Percentiles rank a stretch among this genome's conserved stretches.
These are phyloP conservation scores for Sarocladiaceae sp. DNA, from an alignment of 2,329 filamentous ascomycete genomes.

Conservation along the genomic window DNA sequence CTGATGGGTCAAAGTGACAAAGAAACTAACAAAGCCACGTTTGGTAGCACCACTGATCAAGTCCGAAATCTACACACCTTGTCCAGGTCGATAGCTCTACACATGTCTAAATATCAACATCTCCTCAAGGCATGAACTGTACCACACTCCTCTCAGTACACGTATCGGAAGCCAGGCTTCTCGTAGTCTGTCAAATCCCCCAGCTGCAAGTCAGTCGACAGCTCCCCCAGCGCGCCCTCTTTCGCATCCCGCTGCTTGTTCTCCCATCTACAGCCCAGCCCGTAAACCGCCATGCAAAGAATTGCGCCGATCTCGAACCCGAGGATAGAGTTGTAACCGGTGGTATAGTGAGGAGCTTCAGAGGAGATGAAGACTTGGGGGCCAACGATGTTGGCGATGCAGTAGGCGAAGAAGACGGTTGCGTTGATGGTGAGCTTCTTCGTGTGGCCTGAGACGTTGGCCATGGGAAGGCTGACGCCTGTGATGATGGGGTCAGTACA, in stretches of 20 bases:
- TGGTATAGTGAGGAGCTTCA: conserved; percentile 16
- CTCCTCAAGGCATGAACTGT: too few relatives aligned
- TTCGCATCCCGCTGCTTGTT: neutral
- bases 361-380: conserved; percentile 34
- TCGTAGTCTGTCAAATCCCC: neutral
- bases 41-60: too few relatives aligned
- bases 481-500: conserved; percentile 63
- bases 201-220: too few relatives aligned
- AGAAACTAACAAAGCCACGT: too few relatives aligned
- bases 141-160: too few relatives aligned
- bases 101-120: too few relatives aligned
- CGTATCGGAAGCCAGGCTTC: neutral
- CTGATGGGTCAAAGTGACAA: too few relatives aligned
- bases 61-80: too few relatives aligned
- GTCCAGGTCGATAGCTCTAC: too few relatives aligned
- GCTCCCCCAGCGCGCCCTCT: too few relatives aligned
- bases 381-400: conserved; percentile 35
- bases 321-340: conserved; percentile 41
- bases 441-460: conserved; percentile 37
- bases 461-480: conserved; percentile 50
- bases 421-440: conserved; percentile 35
- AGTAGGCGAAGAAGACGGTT: conserved; percentile 34
- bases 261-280: neutral
- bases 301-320: conserved; percentile 29
- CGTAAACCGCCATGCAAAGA: neutral